Evolutionary conservation across 805 yeast genomes (phyloP).

Genomic region (Starmerella ratchasimensis): DNA sequence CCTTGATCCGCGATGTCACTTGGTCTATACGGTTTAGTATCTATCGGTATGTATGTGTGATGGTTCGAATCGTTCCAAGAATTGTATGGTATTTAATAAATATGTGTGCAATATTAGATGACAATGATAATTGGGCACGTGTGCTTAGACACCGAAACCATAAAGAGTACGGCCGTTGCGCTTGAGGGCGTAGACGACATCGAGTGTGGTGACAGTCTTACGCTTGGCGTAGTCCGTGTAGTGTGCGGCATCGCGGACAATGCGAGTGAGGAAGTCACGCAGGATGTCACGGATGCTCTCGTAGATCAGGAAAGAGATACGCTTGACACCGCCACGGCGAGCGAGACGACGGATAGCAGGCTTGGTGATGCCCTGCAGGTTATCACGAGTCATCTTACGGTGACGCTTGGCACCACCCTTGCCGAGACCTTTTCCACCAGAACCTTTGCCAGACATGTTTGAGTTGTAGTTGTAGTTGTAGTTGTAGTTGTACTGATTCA

Average conservation of each 20-base stretch:
- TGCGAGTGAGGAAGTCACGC: slow-evolving; percentile 90
- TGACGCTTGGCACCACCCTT: slow-evolving; percentile 99
- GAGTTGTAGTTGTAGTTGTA: slow-evolving; percentile 18
- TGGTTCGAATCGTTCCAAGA: no score
- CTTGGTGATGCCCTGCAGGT: slow-evolving; percentile 99
- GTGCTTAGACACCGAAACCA: slow-evolving; percentile 95
- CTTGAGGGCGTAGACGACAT: slow-evolving; percentile 97
- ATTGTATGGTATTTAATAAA: slow-evolving; percentile 11
- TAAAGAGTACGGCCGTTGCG: slow-evolving; percentile 99
- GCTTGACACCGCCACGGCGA: slow-evolving; percentile 99
- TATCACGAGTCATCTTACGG: slow-evolving; percentile 98
- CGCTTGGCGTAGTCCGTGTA: slow-evolving; percentile 99
- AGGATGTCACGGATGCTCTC: slow-evolving; percentile 97
- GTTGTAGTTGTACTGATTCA: background rate
- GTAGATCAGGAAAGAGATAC: slow-evolving; percentile 96
- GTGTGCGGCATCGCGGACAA: slow-evolving; percentile 97
- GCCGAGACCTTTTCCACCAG: slow-evolving; percentile 99
- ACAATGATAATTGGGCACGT: slow-evolving; percentile 4
- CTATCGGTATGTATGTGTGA: no score
- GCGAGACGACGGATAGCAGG: slow-evolving; percentile 99
- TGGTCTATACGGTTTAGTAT: no score
- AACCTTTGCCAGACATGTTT: slow-evolving; percentile 94
- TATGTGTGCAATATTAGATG: slow-evolving; percentile 2
- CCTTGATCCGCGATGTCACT: no score
- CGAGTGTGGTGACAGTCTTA: slow-evolving; percentile 98